Percentiles rank a stretch among this genome's conserved stretches.
Conservation (phyloP, 805 yeast species). For the Yamadazyma endophytica region DNA sequence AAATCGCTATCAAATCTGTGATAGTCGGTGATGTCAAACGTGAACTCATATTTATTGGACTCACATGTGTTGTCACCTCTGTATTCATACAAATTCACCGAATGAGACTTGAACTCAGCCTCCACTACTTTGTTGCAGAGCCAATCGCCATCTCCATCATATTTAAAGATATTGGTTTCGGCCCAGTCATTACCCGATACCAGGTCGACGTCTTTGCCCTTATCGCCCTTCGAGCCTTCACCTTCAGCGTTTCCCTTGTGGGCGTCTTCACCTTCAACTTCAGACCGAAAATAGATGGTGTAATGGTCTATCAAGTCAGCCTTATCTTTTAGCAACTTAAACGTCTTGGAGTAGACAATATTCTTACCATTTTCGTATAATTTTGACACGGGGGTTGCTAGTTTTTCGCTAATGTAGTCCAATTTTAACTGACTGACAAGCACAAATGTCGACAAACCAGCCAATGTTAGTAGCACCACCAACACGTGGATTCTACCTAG, state of each 20-base stretch:
- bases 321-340: neutral
- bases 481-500: constrained; percentile 1
- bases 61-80: constrained; percentile 3
- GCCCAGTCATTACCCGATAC: too few species aligned
- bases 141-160: constrained; percentile 8
- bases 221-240: too few species aligned
- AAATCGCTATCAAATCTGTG: constrained; percentile 6
- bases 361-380: constrained; percentile 1
- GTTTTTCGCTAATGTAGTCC: neutral
- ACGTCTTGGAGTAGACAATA: constrained; percentile 8
- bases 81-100: constrained; percentile 4
- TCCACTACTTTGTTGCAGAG: neutral
- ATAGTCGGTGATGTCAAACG: constrained; percentile 7
- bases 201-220: too few species aligned
- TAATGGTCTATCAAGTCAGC: constrained; percentile 7
- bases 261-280: neutral
- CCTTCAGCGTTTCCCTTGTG: too few species aligned
- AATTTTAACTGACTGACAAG: neutral
- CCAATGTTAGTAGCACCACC: neutral
- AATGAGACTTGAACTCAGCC: constrained; percentile 4
- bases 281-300: constrained; percentile 9
- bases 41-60: constrained; percentile 2
- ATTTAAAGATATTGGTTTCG: constrained; percentile 6
- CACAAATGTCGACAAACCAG: neutral
- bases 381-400: neutral